Base-by-base conservation (phyloP, 805 yeast species). In the Nadsonia fulvescens region DNA sequence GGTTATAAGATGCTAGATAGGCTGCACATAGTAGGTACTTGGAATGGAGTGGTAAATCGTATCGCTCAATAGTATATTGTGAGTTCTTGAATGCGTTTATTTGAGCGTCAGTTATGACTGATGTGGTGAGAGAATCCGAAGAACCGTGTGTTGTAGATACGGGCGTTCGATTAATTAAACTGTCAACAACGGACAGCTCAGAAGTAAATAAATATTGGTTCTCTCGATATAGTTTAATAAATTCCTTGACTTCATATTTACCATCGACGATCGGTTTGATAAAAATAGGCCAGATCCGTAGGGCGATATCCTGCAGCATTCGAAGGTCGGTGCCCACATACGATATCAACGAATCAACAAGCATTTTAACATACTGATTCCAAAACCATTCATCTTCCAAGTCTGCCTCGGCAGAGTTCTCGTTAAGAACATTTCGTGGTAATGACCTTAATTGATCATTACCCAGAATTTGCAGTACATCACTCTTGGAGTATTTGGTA, bases 21-120 rank as follows among this genome's bases (percentile, higher is more conserved):
- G 92, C 71, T 1, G 93, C 79, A 16, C 81, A 61, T 9, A 82
- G 48, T n/a, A 83, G 49, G 41, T 63, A 78, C 41, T 77, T 75
- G 2, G 86, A 63, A 25, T 65, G 60, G 6, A 42, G 43, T 0
- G 83, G 68, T 21, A 77, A 49, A 35, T 70, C 72, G 27, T 58
- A 30, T n/a, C n/a, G n/a, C 3, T 24, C 9, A 3, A 14, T 24
- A 4, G 20, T 27, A 15, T 18, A 5, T 10, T 15, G 14, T 6
- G 31, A 9, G 32, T 54, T 52, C 19, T 23, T 13, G 8, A 18
- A 20, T 8, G 23, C 29, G 22, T 22, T 27, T 8, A 12, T 11
- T 18, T 10, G 23, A 8, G 13, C 28, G 20, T 14, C 32, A 31
- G 12, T 26, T 21, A 14, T 33, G 36, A 23, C 33, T 29, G 15